Percentiles rank a stretch among this genome's conserved stretches.
Evolutionary conservation across 371 early-diverging fungal species (phyloP).

Genomic region (Mucor piriformis): DNA sequence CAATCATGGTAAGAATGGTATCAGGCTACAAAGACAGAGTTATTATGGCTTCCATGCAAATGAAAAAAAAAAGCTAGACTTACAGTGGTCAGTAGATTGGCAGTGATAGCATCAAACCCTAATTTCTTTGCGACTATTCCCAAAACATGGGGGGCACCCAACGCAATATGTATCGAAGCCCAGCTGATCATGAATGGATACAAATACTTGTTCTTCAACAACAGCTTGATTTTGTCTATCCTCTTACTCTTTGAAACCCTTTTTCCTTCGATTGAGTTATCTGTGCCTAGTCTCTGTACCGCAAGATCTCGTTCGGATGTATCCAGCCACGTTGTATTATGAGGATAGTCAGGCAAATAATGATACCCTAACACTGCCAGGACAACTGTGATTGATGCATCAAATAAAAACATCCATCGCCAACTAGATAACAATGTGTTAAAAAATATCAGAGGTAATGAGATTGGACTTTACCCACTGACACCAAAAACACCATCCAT

Average conservation of each 20-base stretch:
- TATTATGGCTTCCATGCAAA: not conserved
- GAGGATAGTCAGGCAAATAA: constrained; percentile 49
- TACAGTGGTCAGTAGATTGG: constrained; percentile 53
- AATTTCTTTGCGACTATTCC: constrained; percentile 51
- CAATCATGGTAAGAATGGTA: constrained; percentile 44
- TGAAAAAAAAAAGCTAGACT: not conserved
- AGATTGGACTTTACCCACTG: constrained; percentile 39
- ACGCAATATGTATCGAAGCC: constrained; percentile 38
- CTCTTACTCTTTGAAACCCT: not conserved
- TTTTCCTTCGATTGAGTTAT: constrained; percentile 1
- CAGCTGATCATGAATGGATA: constrained; percentile 46
- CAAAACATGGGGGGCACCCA: constrained; percentile 42
- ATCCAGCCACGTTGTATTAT: constrained; percentile 45
- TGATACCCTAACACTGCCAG: constrained; percentile 35
- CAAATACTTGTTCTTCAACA: constrained; percentile 35
- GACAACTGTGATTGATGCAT: constrained; percentile 35
- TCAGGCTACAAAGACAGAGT: constrained; percentile 33
- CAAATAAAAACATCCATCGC: constrained; percentile 55
- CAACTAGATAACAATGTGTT: constrained; percentile 26
- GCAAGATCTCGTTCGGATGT: constrained; percentile 36
- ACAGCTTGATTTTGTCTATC: constrained; percentile 8
- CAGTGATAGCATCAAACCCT: constrained; percentile 51
- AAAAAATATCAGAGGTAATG: not conserved
- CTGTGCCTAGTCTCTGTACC: constrained; percentile 18
- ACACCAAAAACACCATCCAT: constrained; percentile 48